Conservation (phyloP, 139 green algal genomes). For the Chlamydomonas sphaeroides region DNA sequence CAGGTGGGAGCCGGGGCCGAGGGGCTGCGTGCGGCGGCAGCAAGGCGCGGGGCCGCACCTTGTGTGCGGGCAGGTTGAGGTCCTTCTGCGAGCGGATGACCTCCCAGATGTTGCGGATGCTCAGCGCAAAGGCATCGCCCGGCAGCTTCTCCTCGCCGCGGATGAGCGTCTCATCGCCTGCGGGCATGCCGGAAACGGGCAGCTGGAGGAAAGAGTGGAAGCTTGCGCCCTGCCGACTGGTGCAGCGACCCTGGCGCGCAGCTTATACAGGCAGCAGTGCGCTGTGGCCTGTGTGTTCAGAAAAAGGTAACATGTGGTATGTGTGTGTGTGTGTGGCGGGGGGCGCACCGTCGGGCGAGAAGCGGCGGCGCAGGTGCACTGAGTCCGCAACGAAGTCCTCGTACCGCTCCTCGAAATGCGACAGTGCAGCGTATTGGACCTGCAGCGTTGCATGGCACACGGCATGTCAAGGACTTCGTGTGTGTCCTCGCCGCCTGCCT, state of each 20-base stretch:
- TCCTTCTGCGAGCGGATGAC: slow-evolving; percentile 93
- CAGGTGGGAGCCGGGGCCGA: too few relatives aligned
- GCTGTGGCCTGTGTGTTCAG: too few relatives aligned
- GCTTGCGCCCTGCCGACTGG: too few relatives aligned
- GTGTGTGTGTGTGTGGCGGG: too few relatives aligned
- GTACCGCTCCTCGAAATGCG: slow-evolving; percentile 93
- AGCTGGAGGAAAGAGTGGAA: neutral
- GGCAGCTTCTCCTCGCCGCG: slow-evolving; percentile 56
- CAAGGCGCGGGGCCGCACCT: too few relatives aligned
- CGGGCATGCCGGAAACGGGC: neutral
- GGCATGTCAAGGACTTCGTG: too few relatives aligned
- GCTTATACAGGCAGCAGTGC: too few relatives aligned
- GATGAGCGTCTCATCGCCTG: slow-evolving; percentile 71
- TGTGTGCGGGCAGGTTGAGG: slow-evolving; percentile 97
- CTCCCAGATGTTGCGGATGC: slow-evolving; percentile 87
- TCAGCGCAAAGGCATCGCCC: slow-evolving; percentile 84
- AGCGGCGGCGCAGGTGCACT: slow-evolving; percentile 75
- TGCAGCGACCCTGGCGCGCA: too few relatives aligned
- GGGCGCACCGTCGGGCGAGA: slow-evolving; percentile 73
- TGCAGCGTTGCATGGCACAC: slow-evolving; percentile 55
- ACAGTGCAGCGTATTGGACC: slow-evolving; percentile 85
- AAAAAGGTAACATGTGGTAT: too few relatives aligned
- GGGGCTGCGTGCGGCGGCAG: too few relatives aligned
- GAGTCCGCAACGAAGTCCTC: slow-evolving; percentile 91
- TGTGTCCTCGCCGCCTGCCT: too few relatives aligned